Evolutionary conservation across 1,284 basidiomycete species (phyloP), one percentile per base, ranked within the genome.

Genomic region (Prillingera fragicola): DNA sequence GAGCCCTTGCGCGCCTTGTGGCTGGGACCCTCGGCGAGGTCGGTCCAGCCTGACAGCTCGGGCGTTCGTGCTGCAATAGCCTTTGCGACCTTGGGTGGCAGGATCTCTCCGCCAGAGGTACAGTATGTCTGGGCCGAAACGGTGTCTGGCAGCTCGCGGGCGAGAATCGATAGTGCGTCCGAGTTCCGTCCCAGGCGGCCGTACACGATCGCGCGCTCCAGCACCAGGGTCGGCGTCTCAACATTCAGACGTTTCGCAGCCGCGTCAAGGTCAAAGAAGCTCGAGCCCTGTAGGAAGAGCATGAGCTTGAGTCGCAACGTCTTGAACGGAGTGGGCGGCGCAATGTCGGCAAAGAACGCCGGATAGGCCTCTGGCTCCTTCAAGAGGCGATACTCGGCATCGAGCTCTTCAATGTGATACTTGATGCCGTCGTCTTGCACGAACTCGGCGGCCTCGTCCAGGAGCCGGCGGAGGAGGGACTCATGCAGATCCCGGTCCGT

Each of bases 71-170:
- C 40, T 1, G 63, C 55, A 23, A 78, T 71, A 0, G 72, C 52
- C 22, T 75, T 71, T 0, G 82, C 82, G 0, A 80, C 73, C 54
- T 80, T 83, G 1, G 76, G 70, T 0, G 83, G 75, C 1, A 90
- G 70, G 21, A 92, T 77, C 36, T 81, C 77, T 25, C 87, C 82
- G 22, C 80, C 79, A 35, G 86, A 77, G 9, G 82, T 77, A 63
- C 87, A 87, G 69, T 89, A 91, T 2, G 80, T 78, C 64, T 91
- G 87, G 1, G 87, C 86, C 1, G 85, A 84, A 0, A 78, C 72
- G 0, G 80, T 74, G 65, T 94, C 89, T 29, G 78, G 77, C 4
- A 92, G 71, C 18, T 80, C 78, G 50, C 81, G 76, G 1, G 84
- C 83, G 8, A 95, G 78, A 2, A 79, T 74, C 7, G 78, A 70